phyloP scores from a whole-genome alignment of 495 filamentous ascomycete species.

The Penicillium roqueforti region DNA sequence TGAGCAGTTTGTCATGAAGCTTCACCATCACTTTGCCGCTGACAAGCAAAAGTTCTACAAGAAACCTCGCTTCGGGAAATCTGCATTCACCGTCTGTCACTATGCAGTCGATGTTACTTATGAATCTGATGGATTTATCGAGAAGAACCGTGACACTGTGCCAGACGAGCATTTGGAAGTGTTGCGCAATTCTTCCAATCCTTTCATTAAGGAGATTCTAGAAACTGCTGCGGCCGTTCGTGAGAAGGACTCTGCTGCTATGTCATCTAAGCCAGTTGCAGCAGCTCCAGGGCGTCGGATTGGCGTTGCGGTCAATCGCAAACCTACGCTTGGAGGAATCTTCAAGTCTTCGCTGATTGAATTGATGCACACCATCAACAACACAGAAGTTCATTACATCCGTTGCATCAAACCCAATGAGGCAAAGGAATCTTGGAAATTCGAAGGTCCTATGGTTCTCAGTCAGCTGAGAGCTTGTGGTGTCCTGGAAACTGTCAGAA shows the following conservation, averaged over 20 bases:
- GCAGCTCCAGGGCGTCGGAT: conserved; percentile 72
- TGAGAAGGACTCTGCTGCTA: conserved; percentile 79
- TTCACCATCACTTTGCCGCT: conserved; percentile 87
- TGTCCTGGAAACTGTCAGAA: conserved; percentile 97
- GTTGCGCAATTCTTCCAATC: conserved; percentile 76
- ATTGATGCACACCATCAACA: conserved; percentile 96
- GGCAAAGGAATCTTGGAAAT: conserved; percentile 94
- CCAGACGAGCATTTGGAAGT: conserved; percentile 97
- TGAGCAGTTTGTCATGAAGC: conserved; percentile 94
- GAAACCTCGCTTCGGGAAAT: conserved; percentile 96
- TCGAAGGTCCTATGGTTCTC: conserved; percentile 98
- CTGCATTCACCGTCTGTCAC: conserved; percentile 96
- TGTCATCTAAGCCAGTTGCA: conserved; percentile 62
- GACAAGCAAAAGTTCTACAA: conserved; percentile 98
- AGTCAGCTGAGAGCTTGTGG: conserved; percentile 96
- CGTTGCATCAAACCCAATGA: conserved; percentile 99
- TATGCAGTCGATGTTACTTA: conserved; percentile 99
- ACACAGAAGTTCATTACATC: conserved; percentile 98
- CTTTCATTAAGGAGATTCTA: conserved; percentile 80
- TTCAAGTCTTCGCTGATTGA: conserved; percentile 99
- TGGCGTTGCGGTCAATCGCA: conserved; percentile 87
- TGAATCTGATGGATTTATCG: conserved; percentile 99
- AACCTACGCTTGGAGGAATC: conserved; percentile 95
- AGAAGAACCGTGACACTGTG: conserved; percentile 98
- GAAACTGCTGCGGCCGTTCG: conserved; percentile 78